Percentiles rank a stretch among this genome's conserved stretches.
phyloP scores from a whole-genome alignment of 1,284 basidiomycete genomes.

The Tetrapyrgos nigripes region DNA sequence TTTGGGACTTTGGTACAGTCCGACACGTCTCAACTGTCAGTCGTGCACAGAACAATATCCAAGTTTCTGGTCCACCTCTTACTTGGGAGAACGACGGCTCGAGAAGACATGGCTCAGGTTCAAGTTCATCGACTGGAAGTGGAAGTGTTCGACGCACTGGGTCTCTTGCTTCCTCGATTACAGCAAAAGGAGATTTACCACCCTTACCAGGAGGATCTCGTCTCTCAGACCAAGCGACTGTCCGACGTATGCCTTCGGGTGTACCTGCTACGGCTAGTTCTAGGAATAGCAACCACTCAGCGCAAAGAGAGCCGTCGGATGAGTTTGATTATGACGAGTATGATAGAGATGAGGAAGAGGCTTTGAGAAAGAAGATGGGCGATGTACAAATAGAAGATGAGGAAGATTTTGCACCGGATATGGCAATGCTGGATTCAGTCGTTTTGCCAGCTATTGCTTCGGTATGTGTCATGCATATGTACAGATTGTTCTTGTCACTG shows the following conservation, averaged over 20 bases:
- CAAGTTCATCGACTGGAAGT: constrained; percentile 12
- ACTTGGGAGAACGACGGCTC: constrained; percentile 79
- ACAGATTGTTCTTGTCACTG: constrained; percentile 7
- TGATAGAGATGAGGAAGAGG: constrained; percentile 26
- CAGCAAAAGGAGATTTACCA: constrained; percentile 66
- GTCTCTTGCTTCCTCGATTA: constrained; percentile 44
- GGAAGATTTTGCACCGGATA: constrained; percentile 70
- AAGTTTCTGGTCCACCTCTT: constrained; percentile 67
- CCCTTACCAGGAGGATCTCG: constrained; percentile 50
- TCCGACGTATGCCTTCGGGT: constrained; percentile 58
- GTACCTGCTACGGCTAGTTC: constrained; percentile 23
- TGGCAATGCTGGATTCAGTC: constrained; percentile 93
- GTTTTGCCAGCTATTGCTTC: constrained; percentile 92
- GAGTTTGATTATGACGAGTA: constrained; percentile 52
- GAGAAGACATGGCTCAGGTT: constrained; percentile 19
- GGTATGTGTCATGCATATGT: constrained; percentile 48
- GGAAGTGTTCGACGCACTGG: not conserved
- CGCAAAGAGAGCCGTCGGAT: constrained; percentile 58
- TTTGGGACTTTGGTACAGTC: constrained; percentile 96
- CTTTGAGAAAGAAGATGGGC: constrained; percentile 47
- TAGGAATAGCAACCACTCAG: constrained; percentile 26
- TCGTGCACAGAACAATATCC: constrained; percentile 59
- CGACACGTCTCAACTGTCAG: constrained; percentile 76
- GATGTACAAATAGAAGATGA: constrained; percentile 48
- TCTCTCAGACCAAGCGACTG: constrained; percentile 66